These are phyloP conservation scores for Termitomyces sp. DNA, from an alignment of 768 basidiomycete genomes.

Conservation along the genomic window DNA sequence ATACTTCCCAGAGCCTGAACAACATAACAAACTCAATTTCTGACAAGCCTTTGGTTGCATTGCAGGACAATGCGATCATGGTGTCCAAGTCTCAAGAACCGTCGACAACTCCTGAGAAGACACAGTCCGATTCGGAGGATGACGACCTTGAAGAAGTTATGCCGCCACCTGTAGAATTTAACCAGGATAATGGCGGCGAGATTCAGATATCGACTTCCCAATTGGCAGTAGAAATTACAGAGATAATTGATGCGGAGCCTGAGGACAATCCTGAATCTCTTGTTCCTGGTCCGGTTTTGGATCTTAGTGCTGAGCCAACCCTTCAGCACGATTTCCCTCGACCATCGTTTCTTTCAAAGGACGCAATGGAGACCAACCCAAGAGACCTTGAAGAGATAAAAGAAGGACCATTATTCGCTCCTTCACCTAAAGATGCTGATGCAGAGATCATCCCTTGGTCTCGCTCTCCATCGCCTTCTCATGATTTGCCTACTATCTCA, in stretches of 20 bases:
- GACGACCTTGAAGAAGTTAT: conserved; percentile 38
- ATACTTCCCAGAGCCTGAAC: not conserved
- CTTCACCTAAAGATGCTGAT: conserved; percentile 9
- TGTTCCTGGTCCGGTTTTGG: not conserved
- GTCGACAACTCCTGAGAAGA: not conserved
- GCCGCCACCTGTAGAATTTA: not conserved
- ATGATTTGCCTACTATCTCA: conserved; percentile 11
- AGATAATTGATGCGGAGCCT: not conserved
- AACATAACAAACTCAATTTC: not conserved
- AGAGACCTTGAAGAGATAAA: not conserved
- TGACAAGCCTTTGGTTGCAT: not conserved
- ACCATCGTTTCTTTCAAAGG: not conserved
- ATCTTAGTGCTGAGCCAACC: not conserved
- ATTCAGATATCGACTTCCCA: not conserved
- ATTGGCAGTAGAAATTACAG: not conserved
- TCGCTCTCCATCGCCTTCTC: conserved; percentile 27
- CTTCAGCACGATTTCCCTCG: not conserved
- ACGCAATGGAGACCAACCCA: not conserved
- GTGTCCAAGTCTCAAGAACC: not conserved
- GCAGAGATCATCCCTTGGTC: conserved; percentile 25
- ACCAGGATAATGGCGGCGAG: not conserved
- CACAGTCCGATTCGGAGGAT: conserved; percentile 17
- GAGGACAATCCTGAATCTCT: not conserved
- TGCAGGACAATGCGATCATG: not conserved
- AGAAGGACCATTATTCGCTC: conserved; percentile 15